A percentile compares a stretch with the other conserved stretches of the same genome.
Conservation (phyloP, 2,329 filamentous ascomycete species). For the Exophiala sideris region DNA sequence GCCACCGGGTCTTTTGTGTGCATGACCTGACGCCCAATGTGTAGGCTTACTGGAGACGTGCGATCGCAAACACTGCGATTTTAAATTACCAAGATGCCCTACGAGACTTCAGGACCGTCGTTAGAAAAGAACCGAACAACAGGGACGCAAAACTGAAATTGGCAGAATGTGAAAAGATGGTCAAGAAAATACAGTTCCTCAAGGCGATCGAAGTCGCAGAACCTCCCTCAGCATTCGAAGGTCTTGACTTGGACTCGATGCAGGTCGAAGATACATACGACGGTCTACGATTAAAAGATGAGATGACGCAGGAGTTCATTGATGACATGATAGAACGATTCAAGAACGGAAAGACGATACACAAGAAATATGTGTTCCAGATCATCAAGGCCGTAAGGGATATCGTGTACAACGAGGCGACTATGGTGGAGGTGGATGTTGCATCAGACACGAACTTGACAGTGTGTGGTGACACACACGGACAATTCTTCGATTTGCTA, state of each 20-base stretch:
- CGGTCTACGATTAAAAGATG: constrained; percentile 69
- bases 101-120: constrained; percentile 86
- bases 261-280: constrained; percentile 80
- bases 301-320: constrained; percentile 96
- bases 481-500: constrained; percentile 96
- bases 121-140: constrained; percentile 81
- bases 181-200: constrained; percentile 87
- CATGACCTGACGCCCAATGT: constrained; percentile 2
- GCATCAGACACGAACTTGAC: constrained; percentile 75
- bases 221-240: constrained; percentile 86
- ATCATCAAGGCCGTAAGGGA: constrained; percentile 89
- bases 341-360: constrained; percentile 91
- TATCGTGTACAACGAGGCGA: constrained; percentile 85
- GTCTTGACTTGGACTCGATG: constrained; percentile 83
- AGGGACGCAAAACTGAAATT: constrained; percentile 88
- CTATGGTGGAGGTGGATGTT: constrained; percentile 92
- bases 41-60: constrained; percentile 90
- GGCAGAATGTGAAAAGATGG: constrained; percentile 89
- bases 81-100: constrained; percentile 83
- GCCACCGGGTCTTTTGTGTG: constrained; percentile 8
- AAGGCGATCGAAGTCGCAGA: constrained; percentile 92
- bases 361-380: constrained; percentile 95
- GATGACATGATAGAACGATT: constrained; percentile 96
- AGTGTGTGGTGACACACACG: constrained; percentile 96
- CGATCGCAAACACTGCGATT: constrained; percentile 86